Evolutionary conservation across 805 yeast species (phyloP).

Genomic region (Teunomyces funiuensis): DNA sequence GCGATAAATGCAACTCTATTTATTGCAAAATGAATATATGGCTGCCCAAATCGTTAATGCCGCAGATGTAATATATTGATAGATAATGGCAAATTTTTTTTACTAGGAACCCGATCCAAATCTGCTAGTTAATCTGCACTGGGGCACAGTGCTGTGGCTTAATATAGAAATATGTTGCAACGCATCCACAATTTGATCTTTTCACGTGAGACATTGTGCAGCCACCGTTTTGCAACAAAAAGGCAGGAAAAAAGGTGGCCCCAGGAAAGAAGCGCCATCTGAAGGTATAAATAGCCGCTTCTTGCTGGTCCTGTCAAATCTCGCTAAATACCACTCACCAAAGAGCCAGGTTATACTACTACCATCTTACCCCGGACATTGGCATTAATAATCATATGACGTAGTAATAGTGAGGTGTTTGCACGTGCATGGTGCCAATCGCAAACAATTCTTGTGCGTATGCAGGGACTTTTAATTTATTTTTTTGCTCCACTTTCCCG

Average conservation of each 20-base stretch:
- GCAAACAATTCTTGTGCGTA: not conserved
- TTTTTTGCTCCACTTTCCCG: not conserved
- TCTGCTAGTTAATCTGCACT: not conserved
- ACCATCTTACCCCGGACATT: not conserved
- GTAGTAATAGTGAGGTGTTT: not conserved
- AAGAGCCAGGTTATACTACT: too few relatives aligned
- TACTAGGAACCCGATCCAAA: too few relatives aligned
- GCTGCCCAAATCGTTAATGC: not conserved
- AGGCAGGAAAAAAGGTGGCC: not conserved
- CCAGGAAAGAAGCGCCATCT: too few relatives aligned
- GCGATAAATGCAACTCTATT: constrained; percentile 3
- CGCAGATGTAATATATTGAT: not conserved
- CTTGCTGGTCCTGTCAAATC: too few relatives aligned
- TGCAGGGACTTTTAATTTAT: not conserved
- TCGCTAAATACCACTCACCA: too few relatives aligned
- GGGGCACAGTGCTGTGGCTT: not conserved
- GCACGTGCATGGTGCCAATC: constrained; percentile 26
- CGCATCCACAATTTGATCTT: constrained; percentile 23
- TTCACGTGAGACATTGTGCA: constrained; percentile 21
- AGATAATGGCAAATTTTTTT: too few relatives aligned
- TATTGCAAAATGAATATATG: constrained; percentile 3
- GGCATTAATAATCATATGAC: not conserved
- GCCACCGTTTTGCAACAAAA: not conserved
- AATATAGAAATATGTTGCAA: constrained; percentile 15
- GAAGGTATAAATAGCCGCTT: too few relatives aligned